Evolutionary conservation across 768 basidiomycete genomes (phyloP).

Genomic region (Macrocybe gigantea): DNA sequence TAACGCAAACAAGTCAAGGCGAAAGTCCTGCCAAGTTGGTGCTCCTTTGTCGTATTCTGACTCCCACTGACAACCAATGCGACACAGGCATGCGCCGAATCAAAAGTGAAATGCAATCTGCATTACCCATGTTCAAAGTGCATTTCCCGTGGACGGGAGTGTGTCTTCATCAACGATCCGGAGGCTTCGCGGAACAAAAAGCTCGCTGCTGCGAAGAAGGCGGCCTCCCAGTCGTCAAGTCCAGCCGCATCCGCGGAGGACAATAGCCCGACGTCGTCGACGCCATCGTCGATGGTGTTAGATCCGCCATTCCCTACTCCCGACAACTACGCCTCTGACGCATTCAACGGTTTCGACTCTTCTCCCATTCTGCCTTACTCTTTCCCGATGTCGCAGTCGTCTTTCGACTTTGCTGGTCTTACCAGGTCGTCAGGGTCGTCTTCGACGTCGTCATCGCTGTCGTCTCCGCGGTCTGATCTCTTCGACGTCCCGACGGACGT

Average conservation of each 20-base stretch:
- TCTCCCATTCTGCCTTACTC: slow-evolving; percentile 10
- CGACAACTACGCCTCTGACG: slow-evolving; percentile 4
- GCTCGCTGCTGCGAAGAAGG: slow-evolving; percentile 23
- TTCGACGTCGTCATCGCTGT: slow-evolving; percentile 28
- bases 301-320: slow-evolving; percentile 9
- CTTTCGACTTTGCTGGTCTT: slow-evolving; percentile 13
- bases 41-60: neutral
- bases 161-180: slow-evolving; percentile 53
- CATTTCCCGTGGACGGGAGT: slow-evolving; percentile 53
- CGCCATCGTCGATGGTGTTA: neutral
- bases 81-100: slow-evolving; percentile 56
- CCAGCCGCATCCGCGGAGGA: slow-evolving; percentile 28
- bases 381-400: slow-evolving; percentile 1
- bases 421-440: slow-evolving; percentile 27
- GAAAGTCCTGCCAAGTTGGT: slow-evolving; percentile 58
- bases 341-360: slow-evolving; percentile 5
- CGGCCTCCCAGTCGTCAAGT: slow-evolving; percentile 8
- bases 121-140: slow-evolving; percentile 67
- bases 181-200: slow-evolving; percentile 35
- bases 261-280: slow-evolving; percentile 26
- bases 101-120: slow-evolving; percentile 72
- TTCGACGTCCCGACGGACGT: slow-evolving; percentile 25
- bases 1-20: slow-evolving; percentile 49
- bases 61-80: slow-evolving; percentile 2
- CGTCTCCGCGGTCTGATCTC: slow-evolving; percentile 33